A percentile compares a stretch with the other conserved stretches of the same genome.
Evolutionary conservation across 1,284 basidiomycete genomes (phyloP).

Genomic region (Ceratobasidium sp.): DNA sequence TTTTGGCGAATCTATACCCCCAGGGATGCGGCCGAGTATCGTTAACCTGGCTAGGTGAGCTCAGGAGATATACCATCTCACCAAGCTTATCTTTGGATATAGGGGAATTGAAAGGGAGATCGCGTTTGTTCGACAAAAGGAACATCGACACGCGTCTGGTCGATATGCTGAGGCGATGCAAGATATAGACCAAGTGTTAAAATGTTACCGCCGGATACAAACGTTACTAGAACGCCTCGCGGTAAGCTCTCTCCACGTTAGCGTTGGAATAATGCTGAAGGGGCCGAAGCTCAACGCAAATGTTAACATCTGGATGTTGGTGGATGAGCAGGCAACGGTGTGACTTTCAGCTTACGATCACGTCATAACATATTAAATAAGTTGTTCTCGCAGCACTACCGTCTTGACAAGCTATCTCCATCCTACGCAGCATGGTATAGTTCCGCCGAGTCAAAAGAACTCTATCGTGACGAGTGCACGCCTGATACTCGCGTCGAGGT

Average conservation of each 20-base stretch:
- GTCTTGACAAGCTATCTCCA: not conserved
- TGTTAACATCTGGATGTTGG: not conserved
- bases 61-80: not conserved
- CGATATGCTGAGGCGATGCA: not conserved
- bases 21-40: not conserved
- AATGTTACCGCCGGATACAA: conserved; percentile 11
- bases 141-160: not conserved
- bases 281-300: conserved; percentile 18
- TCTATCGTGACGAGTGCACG: conserved; percentile 12
- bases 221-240: not conserved
- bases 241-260: not conserved
- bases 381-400: not conserved
- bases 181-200: conserved; percentile 1
- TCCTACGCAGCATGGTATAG: conserved; percentile 10
- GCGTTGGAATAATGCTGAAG: not conserved
- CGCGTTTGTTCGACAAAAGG: not conserved
- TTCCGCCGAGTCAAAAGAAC: not conserved
- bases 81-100: not conserved
- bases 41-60: not conserved
- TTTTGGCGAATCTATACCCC: not conserved
- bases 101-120: not conserved
- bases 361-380: not conserved
- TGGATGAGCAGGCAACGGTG: conserved; percentile 32
- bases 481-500: conserved; percentile 47
- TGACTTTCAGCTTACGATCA: not conserved